These are phyloP conservation scores for Ephemerocybe angulata DNA, from an alignment of 768 basidiomycete genomes.

Conservation along the genomic window DNA sequence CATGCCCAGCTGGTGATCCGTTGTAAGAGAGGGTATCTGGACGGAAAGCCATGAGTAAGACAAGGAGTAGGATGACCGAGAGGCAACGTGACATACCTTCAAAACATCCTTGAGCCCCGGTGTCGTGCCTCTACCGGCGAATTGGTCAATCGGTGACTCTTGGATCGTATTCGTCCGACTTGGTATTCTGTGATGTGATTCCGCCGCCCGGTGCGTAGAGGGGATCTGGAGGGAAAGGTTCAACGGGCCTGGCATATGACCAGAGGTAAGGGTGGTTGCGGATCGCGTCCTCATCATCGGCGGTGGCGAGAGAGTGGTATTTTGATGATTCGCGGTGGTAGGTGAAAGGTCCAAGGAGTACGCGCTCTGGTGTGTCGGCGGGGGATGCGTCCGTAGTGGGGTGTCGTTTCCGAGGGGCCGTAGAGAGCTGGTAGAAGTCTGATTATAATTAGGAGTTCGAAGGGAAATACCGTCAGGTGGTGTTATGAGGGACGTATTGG, in stretches of 20 bases:
- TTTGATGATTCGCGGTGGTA: neutral
- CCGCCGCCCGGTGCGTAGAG: neutral
- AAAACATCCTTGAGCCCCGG: slow-evolving; percentile 71
- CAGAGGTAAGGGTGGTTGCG: slow-evolving; percentile 6
- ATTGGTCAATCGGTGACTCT: neutral
- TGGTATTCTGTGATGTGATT: neutral
- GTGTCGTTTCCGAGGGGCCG: neutral
- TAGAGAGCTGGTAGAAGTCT: neutral
- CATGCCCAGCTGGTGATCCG: slow-evolving; percentile 67
- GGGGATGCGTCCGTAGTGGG: neutral
- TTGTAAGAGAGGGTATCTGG: slow-evolving; percentile 63
- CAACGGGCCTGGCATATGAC: neutral
- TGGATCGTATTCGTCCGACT: neutral
- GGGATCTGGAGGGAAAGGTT: neutral
- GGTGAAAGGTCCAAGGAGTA: slow-evolving; percentile 2
- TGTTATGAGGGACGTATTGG: too few species aligned
- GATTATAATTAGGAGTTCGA: too few species aligned
- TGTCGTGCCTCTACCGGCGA: slow-evolving; percentile 31
- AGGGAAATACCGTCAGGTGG: too few species aligned
- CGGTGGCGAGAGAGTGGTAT: slow-evolving; percentile 8
- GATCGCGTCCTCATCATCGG: slow-evolving; percentile 11
- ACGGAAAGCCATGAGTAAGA: slow-evolving; percentile 1
- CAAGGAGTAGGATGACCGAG: neutral
- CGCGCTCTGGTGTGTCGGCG: slow-evolving; percentile 2
- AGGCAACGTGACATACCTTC: slow-evolving; percentile 42